phyloP scores from a whole-genome alignment of 2,329 filamentous ascomycete species.

The Botrytis deweyae region DNA sequence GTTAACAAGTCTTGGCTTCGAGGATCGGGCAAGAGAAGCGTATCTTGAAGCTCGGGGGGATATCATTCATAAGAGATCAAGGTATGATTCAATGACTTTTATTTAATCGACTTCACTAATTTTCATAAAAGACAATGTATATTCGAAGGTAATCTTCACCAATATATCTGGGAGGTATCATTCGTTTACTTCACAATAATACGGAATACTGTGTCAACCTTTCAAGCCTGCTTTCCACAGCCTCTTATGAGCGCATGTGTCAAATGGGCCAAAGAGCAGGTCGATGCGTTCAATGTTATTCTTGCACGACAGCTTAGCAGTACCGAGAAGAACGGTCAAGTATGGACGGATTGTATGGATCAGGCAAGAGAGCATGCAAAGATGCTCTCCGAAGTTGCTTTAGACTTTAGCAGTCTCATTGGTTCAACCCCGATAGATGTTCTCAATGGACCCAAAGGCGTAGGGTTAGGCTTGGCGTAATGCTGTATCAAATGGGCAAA shows the following conservation, averaged over 20 bases:
- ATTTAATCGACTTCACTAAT: neutral
- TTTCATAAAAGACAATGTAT: slow-evolving; percentile 70
- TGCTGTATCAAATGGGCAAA: neutral
- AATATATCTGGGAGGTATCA: slow-evolving; percentile 93
- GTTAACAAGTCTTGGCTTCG: slow-evolving; percentile 83
- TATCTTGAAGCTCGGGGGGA: slow-evolving; percentile 79
- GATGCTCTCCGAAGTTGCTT: slow-evolving; percentile 78
- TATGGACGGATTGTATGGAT: slow-evolving; percentile 82
- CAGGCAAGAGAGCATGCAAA: slow-evolving; percentile 77
- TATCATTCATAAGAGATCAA: slow-evolving; percentile 76
- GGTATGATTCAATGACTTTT: slow-evolving; percentile 52
- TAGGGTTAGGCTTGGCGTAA: slow-evolving; percentile 42
- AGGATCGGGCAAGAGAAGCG: slow-evolving; percentile 82
- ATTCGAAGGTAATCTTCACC: slow-evolving; percentile 88
- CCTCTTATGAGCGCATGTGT: slow-evolving; percentile 91
- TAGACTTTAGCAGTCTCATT: slow-evolving; percentile 85
- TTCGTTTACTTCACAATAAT: slow-evolving; percentile 96
- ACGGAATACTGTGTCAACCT: slow-evolving; percentile 87
- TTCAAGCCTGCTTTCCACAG: slow-evolving; percentile 81
- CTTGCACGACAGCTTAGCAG: slow-evolving; percentile 83
- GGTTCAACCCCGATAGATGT: slow-evolving; percentile 50
- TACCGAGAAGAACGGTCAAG: slow-evolving; percentile 70
- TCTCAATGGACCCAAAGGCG: slow-evolving; percentile 40
- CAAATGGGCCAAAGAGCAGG: slow-evolving; percentile 95
- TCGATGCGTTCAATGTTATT: slow-evolving; percentile 85